Base-by-base conservation (phyloP, 176 grass and related monocot genomes). In the Eremochloa ophiuroides region DNA sequence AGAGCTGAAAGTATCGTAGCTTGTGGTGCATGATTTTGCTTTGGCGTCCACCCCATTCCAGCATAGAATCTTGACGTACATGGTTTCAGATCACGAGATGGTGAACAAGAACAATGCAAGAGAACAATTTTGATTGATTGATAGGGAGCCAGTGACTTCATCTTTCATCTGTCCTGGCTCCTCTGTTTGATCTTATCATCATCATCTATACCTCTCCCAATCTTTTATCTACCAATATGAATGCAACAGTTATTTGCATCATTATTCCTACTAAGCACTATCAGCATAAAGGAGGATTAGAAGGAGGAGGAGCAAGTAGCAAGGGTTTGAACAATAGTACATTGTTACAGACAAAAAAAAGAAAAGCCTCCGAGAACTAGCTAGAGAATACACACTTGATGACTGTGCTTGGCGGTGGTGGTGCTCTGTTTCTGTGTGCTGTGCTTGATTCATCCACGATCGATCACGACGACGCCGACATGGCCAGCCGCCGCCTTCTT, bases 81-180 rank as follows among this genome's bases (percentile, higher is more conserved):
- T 40, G 44, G 81, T 18, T 66, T 85, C 59, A 69, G 64, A 69
- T 87, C 68, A 86, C 40, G 40, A 37, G 63, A 78, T 70, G 78
- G 73, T 66, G 78, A 83, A 62, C 78, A 72, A 74, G 79, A 91
- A 86, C 48, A 59, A 69, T 86, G 83, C 39, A 40, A 73, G 73
- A 69, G 71, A 69, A 79, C 79, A 83, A 68, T 66, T 85, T 66
- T n/a, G 80, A 76, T 79, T 80, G 73, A 72, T 69, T 80, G 68
- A 67, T 74, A 69, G 71, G 71, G 48, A 64, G 66, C 86, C 92
- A 84, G 77, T 91, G 88, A 86, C 88, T 91, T 88, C 79, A 83
- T 91, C 79, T 88, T 91, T 85, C 72, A 83, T 72, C 55, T 47
- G 88, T 69, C 88, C 67, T 86, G 83, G 75, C 77, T 87, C 85